phyloP scores from a whole-genome alignment of 495 filamentous ascomycete species.

The Neurospora sp. region DNA sequence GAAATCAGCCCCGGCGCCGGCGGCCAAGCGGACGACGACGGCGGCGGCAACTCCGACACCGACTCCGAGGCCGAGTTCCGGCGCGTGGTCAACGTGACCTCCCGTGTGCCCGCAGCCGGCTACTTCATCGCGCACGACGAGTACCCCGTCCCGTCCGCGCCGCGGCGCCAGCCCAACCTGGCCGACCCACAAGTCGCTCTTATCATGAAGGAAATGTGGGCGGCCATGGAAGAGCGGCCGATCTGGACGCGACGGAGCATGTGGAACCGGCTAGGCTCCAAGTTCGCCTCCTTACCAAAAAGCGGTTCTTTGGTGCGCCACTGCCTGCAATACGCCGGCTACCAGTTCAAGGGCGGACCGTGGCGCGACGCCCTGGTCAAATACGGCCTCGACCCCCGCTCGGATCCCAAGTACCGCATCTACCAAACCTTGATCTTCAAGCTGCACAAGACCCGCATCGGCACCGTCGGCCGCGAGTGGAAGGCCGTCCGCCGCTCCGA shows the following conservation, averaged over 20 bases:
- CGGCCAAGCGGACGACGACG: background rate
- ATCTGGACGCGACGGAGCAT: constrained; percentile 79
- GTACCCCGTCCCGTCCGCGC: constrained; percentile 28
- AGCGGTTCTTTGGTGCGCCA: constrained; percentile 46
- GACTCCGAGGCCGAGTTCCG: constrained; percentile 20
- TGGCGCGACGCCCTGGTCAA: constrained; percentile 80
- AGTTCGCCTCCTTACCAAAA: constrained; percentile 26
- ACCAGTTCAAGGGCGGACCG: constrained; percentile 81
- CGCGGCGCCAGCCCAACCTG: constrained; percentile 28
- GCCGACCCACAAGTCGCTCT: constrained; percentile 42
- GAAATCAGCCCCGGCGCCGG: constrained; percentile 25
- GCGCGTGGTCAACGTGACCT: constrained; percentile 30
- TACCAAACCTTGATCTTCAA: constrained; percentile 88
- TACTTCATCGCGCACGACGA: constrained; percentile 54
- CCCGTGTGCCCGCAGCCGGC: constrained; percentile 40
- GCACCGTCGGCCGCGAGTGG: constrained; percentile 36
- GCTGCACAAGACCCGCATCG: constrained; percentile 34
- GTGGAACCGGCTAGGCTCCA: constrained; percentile 52
- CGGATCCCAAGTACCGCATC: constrained; percentile 56
- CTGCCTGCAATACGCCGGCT: constrained; percentile 67
- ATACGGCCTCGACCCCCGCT: constrained; percentile 78
- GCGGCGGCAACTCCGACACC: constrained; percentile 2
- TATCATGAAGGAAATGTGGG: constrained; percentile 47
- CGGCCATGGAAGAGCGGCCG: constrained; percentile 59
- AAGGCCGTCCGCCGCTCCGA: constrained; percentile 24